Evolutionary conservation across 345 rosid genomes (phyloP).

Genomic region (Murraya koenigii): DNA sequence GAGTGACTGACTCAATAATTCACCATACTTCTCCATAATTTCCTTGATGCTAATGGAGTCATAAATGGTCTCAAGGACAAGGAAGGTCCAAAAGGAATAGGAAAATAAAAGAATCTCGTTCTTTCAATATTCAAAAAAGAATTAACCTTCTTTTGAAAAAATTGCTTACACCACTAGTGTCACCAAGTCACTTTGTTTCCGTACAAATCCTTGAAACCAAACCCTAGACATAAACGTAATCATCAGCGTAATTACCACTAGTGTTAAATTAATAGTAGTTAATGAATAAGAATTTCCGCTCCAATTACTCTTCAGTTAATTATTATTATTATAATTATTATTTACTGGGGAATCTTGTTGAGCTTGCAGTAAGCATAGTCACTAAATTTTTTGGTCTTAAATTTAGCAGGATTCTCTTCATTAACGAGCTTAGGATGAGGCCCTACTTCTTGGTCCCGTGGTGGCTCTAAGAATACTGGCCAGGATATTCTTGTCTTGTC

Average conservation of each 20-base stretch:
- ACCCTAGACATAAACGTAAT: neutral
- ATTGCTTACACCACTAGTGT: neutral
- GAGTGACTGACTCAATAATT: no score
- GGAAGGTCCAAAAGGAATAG: no score
- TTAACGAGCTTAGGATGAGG: conserved; percentile 24
- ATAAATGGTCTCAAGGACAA: no score
- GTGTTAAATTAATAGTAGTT: no score
- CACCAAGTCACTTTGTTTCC: neutral
- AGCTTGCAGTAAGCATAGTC: conserved; percentile 11
- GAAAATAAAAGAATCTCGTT: no score
- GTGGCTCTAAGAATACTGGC: conserved; percentile 28
- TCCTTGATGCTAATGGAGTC: no score
- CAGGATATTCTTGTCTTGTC: conserved; percentile 26
- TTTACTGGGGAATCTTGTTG: conserved; percentile 10
- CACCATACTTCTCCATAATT: no score
- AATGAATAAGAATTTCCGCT: neutral
- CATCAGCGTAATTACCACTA: neutral
- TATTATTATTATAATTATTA: no score
- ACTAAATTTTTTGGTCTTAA: neutral
- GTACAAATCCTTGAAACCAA: neutral
- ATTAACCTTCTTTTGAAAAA: no score
- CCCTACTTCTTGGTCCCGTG: conserved; percentile 20
- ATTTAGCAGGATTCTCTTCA: conserved; percentile 12
- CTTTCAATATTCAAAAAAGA: no score
- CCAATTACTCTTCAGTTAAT: neutral